phyloP scores from a whole-genome alignment of 179 eudicot genomes.

The Kewa caespitosa region DNA sequence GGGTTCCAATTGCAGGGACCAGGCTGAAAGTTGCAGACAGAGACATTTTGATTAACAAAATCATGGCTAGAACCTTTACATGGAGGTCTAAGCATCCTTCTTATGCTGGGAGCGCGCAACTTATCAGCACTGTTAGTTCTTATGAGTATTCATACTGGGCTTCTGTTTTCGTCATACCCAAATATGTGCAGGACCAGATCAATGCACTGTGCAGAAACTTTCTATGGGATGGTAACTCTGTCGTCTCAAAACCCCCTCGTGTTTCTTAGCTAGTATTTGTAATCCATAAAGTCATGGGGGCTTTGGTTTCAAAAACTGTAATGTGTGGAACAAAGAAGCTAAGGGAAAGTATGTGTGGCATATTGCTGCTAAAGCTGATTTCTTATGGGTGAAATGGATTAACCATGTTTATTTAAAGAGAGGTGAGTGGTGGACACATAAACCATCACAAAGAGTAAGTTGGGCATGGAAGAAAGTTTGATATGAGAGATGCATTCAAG shows the following conservation, averaged over 20 bases:
- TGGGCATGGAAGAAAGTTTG: not conserved
- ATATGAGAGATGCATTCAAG: no score
- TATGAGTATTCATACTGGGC: not conserved
- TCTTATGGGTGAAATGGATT: not conserved
- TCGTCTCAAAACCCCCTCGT: not conserved
- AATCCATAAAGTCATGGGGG: not conserved
- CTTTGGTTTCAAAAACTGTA: not conserved
- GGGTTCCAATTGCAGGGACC: not conserved
- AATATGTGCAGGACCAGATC: not conserved
- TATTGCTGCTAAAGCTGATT: not conserved
- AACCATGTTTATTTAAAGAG: not conserved
- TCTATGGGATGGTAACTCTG: not conserved
- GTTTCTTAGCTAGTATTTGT: not conserved
- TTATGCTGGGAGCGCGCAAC: not conserved
- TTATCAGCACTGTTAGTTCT: not conserved
- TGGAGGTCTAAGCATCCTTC: not conserved
- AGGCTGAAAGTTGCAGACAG: not conserved
- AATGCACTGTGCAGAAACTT: not conserved
- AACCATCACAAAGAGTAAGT: not conserved
- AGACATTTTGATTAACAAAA: not conserved
- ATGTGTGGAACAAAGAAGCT: not conserved
- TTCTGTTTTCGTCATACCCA: not conserved
- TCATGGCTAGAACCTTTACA: not conserved
- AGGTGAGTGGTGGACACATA: not conserved
- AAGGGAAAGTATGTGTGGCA: not conserved